Base-by-base conservation (phyloP, 169 alveolate species). In the Plasmodium ovale region DNA sequence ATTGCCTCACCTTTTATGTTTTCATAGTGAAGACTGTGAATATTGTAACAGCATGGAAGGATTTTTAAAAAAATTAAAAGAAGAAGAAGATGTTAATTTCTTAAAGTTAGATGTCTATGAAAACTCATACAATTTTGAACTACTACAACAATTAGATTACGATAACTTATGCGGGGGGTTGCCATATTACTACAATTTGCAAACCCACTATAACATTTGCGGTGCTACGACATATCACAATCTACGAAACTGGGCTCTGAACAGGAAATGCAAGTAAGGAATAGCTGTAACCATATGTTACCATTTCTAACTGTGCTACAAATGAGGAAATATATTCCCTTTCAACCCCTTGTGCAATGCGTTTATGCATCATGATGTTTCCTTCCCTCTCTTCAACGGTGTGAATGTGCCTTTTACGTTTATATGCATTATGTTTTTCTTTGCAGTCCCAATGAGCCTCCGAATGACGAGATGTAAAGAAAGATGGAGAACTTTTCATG, bases 141-240 rank as follows among this genome's bases (percentile, higher is more conserved):
- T 94, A n/a, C 69, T 94, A 89, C 85, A 70, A 54, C 87, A 89
- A 51, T 70, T 94, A 39, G 95, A 93, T 39, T 64, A 72, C 39
- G 65, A 69, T 44, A 85, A 93, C 6, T 77, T 92, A 51, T 93
- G 96, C 67, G 96, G 96, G 0, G 97, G 97, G n/a, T 77, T 95
- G n/a, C 97, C 97, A 16, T 94, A 92, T 73, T 95, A 77, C 72
- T 93, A 88, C 54, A 95, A 95, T 58, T 64, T 94, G 60, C 65
- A 67, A 7, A 92, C 97, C 7, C 93, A 90, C 33, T 67, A 79
- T 42, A 92, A 85, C 53, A 94, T 95, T 47, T 92, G 97, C 35
- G 97, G 97, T 16, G 96, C 96, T 1, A 94, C 97, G 1, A 89
- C 95, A 9, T 87, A 88, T 33, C 87, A 87, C 33, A 95, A 95